Evolutionary conservation across 2,329 filamentous ascomycete genomes (phyloP).

Genomic region (Alternaria triticina): DNA sequence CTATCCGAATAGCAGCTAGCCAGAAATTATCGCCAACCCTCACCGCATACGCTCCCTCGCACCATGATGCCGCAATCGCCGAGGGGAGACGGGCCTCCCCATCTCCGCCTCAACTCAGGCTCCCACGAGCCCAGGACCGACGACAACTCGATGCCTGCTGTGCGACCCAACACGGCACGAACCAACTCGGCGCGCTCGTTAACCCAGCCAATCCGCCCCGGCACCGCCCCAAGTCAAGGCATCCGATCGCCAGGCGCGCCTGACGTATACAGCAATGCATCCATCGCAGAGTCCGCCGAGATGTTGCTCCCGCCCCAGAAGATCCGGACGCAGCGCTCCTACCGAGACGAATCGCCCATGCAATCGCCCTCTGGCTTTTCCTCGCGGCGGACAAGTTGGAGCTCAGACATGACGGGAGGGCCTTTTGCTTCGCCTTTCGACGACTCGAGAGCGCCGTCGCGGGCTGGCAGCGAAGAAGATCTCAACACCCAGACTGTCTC

Average conservation of each 20-base stretch:
- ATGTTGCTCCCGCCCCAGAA: conserved; percentile 58
- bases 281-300: conserved; percentile 55
- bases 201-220: conserved; percentile 48
- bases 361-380: conserved; percentile 62
- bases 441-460: conserved; percentile 65
- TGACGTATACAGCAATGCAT: conserved; percentile 46
- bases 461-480: conserved; percentile 69
- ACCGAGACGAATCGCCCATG: conserved; percentile 58
- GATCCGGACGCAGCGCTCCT: conserved; percentile 56
- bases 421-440: conserved; percentile 64
- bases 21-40: conserved; percentile 21
- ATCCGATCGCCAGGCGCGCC: conserved; percentile 32
- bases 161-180: conserved; percentile 48
- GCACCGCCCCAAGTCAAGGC: conserved; percentile 41
- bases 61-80: conserved; percentile 42
- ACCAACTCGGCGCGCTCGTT: conserved; percentile 55
- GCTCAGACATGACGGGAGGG: conserved; percentile 63
- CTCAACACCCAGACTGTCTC: conserved; percentile 75
- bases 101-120: conserved; percentile 70
- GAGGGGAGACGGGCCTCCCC: conserved; percentile 55
- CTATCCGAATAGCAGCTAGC: conserved; percentile 28
- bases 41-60: conserved; percentile 40
- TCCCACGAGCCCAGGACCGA: conserved; percentile 58
- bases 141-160: conserved; percentile 35
- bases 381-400: conserved; percentile 70